A percentile compares a stretch with the other conserved stretches of the same genome.
phyloP scores from a whole-genome alignment of 1,284 basidiomycete species.

The Puccinia horiana region DNA sequence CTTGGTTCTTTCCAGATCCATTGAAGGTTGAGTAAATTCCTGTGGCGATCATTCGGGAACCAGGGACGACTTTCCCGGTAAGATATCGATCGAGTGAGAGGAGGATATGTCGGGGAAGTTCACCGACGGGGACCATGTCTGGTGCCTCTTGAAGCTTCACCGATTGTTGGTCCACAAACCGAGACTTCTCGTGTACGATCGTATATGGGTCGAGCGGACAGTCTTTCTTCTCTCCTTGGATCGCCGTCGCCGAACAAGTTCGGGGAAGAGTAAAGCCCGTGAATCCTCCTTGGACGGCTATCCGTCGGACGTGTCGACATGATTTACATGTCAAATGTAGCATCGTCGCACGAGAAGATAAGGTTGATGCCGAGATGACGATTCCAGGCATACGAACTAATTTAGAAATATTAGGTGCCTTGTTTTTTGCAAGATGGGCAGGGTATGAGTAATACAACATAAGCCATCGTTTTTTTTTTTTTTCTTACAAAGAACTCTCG shows the following conservation, averaged over 20 bases:
- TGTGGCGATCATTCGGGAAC: slow-evolving; percentile 88
- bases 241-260: slow-evolving; percentile 72
- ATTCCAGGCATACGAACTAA: slow-evolving; percentile 96
- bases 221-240: slow-evolving; percentile 79
- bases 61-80: slow-evolving; percentile 88
- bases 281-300: slow-evolving; percentile 78
- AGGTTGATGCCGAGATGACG: slow-evolving; percentile 92
- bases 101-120: slow-evolving; percentile 92
- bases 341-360: slow-evolving; percentile 88
- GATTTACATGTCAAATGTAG: slow-evolving; percentile 89
- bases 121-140: slow-evolving; percentile 99
- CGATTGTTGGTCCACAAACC: slow-evolving; percentile 92
- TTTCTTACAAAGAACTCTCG: background rate
- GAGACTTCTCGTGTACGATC: slow-evolving; percentile 91
- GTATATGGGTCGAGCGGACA: slow-evolving; percentile 95
- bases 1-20: slow-evolving; percentile 57
- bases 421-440: slow-evolving; percentile 34
- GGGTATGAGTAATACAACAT: background rate
- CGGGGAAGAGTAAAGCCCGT: slow-evolving; percentile 85
- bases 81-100: slow-evolving; percentile 82
- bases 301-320: slow-evolving; percentile 78
- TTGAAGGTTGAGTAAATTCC: slow-evolving; percentile 97
- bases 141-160: slow-evolving; percentile 98
- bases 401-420: slow-evolving; percentile 88
- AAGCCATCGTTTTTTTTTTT: no score